phyloP scores from a whole-genome alignment of 768 basidiomycete species.

The Russula earlei region DNA sequence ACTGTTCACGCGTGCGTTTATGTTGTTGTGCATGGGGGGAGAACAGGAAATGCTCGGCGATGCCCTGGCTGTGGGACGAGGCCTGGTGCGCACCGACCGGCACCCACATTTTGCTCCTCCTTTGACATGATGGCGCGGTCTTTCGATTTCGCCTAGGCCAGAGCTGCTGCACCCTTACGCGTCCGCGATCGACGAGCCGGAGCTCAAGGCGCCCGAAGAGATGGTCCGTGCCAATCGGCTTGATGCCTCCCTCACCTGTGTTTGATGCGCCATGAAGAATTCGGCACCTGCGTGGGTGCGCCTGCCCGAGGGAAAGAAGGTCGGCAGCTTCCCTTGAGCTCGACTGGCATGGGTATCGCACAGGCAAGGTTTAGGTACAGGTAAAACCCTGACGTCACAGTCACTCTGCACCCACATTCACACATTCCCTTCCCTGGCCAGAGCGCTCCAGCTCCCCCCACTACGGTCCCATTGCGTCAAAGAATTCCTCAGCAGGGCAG shows the following conservation, averaged over 20 bases:
- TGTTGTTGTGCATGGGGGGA: too few species aligned
- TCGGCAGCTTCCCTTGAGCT: too few species aligned
- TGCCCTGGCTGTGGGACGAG: constrained; percentile 58
- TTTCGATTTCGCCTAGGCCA: constrained; percentile 35
- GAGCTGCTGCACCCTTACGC: constrained; percentile 60
- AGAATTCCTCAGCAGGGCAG: too few species aligned
- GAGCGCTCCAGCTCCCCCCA: too few species aligned
- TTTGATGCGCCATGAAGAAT: constrained; percentile 13
- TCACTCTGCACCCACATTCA: too few species aligned
- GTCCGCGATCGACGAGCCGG: constrained; percentile 52
- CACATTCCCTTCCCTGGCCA: too few species aligned
- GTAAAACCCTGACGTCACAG: too few species aligned
- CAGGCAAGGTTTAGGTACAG: too few species aligned
- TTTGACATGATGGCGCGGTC: not conserved
- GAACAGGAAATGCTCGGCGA: constrained; percentile 49
- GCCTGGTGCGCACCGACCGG: constrained; percentile 34
- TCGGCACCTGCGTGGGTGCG: constrained; percentile 56
- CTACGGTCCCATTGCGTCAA: too few species aligned
- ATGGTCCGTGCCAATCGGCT: constrained; percentile 34
- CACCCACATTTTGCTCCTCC: not conserved
- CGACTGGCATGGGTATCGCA: too few species aligned
- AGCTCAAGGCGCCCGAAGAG: constrained; percentile 40
- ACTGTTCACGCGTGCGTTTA: not conserved
- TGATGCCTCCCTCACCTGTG: not conserved
- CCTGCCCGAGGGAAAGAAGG: constrained; percentile 49